Percentiles rank a stretch among this genome's conserved stretches.
Evolutionary conservation across 441 rosid species (phyloP).

Genomic region (Erysimum cheiri): DNA sequence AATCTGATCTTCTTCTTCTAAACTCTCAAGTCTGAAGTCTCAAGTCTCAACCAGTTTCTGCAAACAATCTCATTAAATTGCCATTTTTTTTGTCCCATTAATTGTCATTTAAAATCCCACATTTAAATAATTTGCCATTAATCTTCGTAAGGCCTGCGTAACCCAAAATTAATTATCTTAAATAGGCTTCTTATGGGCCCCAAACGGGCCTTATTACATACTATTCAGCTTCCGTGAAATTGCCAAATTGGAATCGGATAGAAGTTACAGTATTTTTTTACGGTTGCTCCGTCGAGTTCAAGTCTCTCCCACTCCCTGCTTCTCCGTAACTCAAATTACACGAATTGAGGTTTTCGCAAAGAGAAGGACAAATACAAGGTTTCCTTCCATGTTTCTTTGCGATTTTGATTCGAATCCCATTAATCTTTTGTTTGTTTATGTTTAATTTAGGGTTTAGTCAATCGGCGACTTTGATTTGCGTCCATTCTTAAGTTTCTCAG

Average conservation of each 20-base stretch:
- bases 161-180: slow-evolving; percentile 3
- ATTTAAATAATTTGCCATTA: no score
- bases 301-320: slow-evolving; percentile 4
- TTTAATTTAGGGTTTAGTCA: slow-evolving; percentile 27
- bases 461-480: slow-evolving; percentile 1
- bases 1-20: slow-evolving; percentile 11
- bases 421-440: background rate
- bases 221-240: background rate
- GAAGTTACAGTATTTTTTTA: no score
- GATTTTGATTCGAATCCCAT: slow-evolving; percentile 2
- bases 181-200: slow-evolving; percentile 20
- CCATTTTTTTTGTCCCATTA: no score
- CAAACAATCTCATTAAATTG: background rate
- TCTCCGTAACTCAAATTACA: background rate
- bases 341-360: slow-evolving; percentile 12
- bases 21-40: background rate
- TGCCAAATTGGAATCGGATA: no score
- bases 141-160: background rate
- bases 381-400: background rate
- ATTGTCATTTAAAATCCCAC: no score
- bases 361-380: slow-evolving; percentile 15
- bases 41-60: background rate
- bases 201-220: slow-evolving; percentile 5
- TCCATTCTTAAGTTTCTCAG: slow-evolving; percentile 6
- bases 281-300: background rate